Base-by-base conservation (phyloP, 2,329 filamentous ascomycete genomes). In the Sordariomycetes sp. region DNA sequence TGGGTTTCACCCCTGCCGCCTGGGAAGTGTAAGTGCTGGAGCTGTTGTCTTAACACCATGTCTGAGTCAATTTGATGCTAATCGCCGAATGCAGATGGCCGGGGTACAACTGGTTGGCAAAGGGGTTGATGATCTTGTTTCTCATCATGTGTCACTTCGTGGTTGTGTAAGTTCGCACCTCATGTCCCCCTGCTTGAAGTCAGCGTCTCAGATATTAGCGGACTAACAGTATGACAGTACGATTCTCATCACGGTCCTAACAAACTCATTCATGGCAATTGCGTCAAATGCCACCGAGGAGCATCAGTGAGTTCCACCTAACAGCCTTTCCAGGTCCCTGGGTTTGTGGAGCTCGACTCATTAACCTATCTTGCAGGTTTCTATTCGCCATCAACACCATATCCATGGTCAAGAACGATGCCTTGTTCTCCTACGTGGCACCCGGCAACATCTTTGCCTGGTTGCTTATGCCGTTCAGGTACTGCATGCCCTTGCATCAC, bases 381-480 rank as follows among this genome's bases (percentile, higher is more conserved):
- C 74, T 97, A 2, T 97, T 97, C 67, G 93, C 93, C 0, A 91
- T 97, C 70, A 97, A 97, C 68, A 95, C 93, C 4, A 96, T 97
- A 55, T 95, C 90, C 4, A 95, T 96, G 89, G 93, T 97, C 63
- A 97, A 97, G 71, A 96, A 94, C n/a, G 93, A 97, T 69, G 89
- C 91, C 0, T 76, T 97, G 0, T 97, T 97, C 75, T 95, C 90
- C 3, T 97, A 97, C 68, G 83, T 97, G 61, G 89, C 93, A 1
- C 93, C 93, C 0, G 87, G 89, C 16, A 97, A 97, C 68, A 88
- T 97, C 34, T 81, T 97, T 62, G 92, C 90, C 1, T 97, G 92
- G 93, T 68, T 93, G 0, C 76, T 96, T 32, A 91, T 91, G 65
- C 93, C 93, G 0, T 70, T 95, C 52, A 82, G 92, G 62, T 96